These are phyloP conservation scores for Aquilaria malaccensis DNA, from an alignment of 345 rosid species.

Conservation along the genomic window DNA sequence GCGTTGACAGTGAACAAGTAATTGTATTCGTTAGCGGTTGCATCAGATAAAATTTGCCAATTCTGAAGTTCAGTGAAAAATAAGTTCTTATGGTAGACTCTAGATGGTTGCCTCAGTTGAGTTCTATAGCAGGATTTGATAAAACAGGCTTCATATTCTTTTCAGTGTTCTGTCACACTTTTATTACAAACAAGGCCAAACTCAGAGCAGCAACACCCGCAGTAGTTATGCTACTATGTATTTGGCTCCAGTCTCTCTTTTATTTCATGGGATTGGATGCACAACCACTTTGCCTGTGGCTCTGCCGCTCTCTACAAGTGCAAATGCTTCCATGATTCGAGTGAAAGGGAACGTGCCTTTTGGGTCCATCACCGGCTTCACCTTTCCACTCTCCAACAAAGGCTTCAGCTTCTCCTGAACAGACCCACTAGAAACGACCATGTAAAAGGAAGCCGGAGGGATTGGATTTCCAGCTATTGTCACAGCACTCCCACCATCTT, in stretches of 20 bases:
- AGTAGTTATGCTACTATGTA: too few relatives aligned
- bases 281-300: conserved; percentile 71
- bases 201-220: too few relatives aligned
- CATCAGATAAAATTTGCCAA: too few relatives aligned
- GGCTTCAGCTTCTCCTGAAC: conserved; percentile 69
- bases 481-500: conserved; percentile 88
- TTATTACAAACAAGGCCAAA: too few relatives aligned
- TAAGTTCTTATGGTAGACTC: too few relatives aligned
- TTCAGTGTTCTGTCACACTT: too few relatives aligned
- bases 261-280: conserved; percentile 49
- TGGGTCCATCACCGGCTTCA: conserved; percentile 75
- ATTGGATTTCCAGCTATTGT: conserved; percentile 63
- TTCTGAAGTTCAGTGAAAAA: too few relatives aligned
- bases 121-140: too few relatives aligned
- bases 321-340: conserved; percentile 49
- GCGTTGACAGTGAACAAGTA: too few relatives aligned
- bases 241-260: background rate
- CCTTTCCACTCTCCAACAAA: conserved; percentile 68
- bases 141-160: too few relatives aligned
- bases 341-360: conserved; percentile 73
- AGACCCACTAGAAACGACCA: conserved; percentile 60
- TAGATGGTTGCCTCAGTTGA: too few relatives aligned
- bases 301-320: conserved; percentile 65
- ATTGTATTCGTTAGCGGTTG: too few relatives aligned
- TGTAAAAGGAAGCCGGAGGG: conserved; percentile 79